Base-by-base conservation (phyloP, 2,329 filamentous ascomycete species). In the Alternaria ventricosa region DNA sequence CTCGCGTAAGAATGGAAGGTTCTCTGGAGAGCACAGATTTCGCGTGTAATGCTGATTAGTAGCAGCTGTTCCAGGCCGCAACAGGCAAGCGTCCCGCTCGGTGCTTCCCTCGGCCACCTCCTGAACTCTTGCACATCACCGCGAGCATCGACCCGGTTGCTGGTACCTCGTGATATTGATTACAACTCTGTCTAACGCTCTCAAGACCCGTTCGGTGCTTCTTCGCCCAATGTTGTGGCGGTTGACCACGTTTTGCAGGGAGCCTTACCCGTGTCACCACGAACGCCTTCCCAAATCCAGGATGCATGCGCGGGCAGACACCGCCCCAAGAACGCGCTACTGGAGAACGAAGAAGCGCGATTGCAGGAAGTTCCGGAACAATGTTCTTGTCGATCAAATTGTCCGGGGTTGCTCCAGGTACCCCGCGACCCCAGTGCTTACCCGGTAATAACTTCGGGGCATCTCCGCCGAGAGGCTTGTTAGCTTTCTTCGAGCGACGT, bases 291-390 rank as follows among this genome's bases (percentile, higher is more conserved):
- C 67, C 56, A 47, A 64, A 65, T 64, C 64, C 67, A 66, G 60
- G 43, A n/a, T 28, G 7, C 18, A 44, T 8, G 43, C 25, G 23
- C 25, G 27, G 22, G 22, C 53, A 18, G 8, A 57, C 22, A 43
- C 20, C 55, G 56, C 55, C 55, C 50, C 46, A 54, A 60, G 45
- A 61, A 36, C 46, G 57, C 63, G 58, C 57, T 58, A 63, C 51
- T 53, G 9, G 27, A 13, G 15, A 41, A 49, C 30, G 41, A 57
- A 65, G 50, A 60, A 33, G 33, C 64, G 64, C 66, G 57, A 73
- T 73, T 73, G 70, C 66, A 72, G 71, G 71, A 41, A 41, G 36
- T 41, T 41, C 36, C 36, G 36, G 36, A 71, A 70, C 64, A 73
- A 67, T 72, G 55, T 55, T 59, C 45, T 53, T 51, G 36, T 62